A percentile compares a stretch with the other conserved stretches of the same genome.
phyloP scores from a whole-genome alignment of 495 filamentous ascomycete genomes.

The Tuber brumale region DNA sequence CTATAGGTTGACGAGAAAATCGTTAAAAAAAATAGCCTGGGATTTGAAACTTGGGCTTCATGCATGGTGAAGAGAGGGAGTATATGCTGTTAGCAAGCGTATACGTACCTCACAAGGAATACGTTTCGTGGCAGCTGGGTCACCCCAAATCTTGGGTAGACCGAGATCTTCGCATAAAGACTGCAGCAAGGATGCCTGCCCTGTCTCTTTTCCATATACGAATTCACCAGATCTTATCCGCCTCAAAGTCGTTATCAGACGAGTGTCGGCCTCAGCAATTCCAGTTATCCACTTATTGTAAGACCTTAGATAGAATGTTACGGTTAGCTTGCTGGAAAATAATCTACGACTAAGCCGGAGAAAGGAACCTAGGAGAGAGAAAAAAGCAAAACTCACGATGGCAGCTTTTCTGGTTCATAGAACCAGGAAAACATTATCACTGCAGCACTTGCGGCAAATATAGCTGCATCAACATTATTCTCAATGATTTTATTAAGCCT shows the following conservation, averaged over 20 bases:
- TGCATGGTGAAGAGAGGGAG: neutral
- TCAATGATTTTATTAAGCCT: slow-evolving; percentile 50
- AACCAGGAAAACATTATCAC: slow-evolving; percentile 60
- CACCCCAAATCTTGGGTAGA: slow-evolving; percentile 65
- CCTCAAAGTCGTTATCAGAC: slow-evolving; percentile 68
- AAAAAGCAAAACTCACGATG: slow-evolving; percentile 27
- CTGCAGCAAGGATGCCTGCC: slow-evolving; percentile 62
- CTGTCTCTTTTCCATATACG: slow-evolving; percentile 71
- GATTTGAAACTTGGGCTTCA: slow-evolving; percentile 17
- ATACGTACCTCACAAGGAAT: slow-evolving; percentile 64
- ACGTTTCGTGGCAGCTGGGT: slow-evolving; percentile 64
- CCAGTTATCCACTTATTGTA: slow-evolving; percentile 84
- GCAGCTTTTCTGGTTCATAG: slow-evolving; percentile 39
- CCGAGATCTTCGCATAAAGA: slow-evolving; percentile 68
- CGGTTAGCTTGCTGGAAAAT: slow-evolving; percentile 9
- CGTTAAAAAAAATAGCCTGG: neutral
- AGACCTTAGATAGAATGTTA: slow-evolving; percentile 40
- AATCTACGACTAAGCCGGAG: no score
- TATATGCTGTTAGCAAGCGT: neutral
- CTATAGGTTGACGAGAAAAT: slow-evolving; percentile 27
- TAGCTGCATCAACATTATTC: slow-evolving; percentile 56
- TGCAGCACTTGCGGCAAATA: slow-evolving; percentile 71
- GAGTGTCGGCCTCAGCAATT: slow-evolving; percentile 69
- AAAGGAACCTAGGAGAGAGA: no score
- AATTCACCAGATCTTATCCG: slow-evolving; percentile 58